phyloP scores from a whole-genome alignment of 129 eudicot genomes.

The Centrapalus pauciflorus region DNA sequence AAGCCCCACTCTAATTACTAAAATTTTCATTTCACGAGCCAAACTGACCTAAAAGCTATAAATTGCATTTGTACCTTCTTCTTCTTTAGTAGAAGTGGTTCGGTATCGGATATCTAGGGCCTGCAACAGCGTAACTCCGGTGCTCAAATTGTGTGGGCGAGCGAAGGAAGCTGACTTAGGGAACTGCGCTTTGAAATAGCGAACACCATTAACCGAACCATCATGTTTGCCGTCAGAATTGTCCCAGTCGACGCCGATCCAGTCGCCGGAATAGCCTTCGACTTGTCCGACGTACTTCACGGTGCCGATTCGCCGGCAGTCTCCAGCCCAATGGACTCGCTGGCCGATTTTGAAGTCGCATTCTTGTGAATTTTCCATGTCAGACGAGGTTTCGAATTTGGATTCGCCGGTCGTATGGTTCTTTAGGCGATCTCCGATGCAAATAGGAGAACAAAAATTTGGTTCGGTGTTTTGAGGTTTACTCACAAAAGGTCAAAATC shows the following conservation, averaged over 20 bases:
- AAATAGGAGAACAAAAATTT: no score
- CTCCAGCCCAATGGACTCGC: constrained; percentile 62
- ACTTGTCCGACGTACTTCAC: constrained; percentile 69
- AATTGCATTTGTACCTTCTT: constrained; percentile 41
- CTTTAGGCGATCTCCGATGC: no score
- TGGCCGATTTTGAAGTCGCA: constrained; percentile 46
- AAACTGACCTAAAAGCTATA: background rate
- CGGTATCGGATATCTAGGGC: constrained; percentile 64
- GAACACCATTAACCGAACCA: constrained; percentile 68
- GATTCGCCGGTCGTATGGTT: background rate
- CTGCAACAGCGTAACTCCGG: constrained; percentile 62
- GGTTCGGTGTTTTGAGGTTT: no score
- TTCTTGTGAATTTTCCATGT: constrained; percentile 18
- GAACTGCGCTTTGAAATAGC: constrained; percentile 54
- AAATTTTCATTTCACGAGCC: no score
- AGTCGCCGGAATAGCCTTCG: constrained; percentile 57
- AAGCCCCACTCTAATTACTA: no score
- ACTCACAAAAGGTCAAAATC: no score
- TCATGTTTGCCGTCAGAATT: constrained; percentile 74
- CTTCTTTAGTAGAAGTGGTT: constrained; percentile 62
- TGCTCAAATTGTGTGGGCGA: constrained; percentile 52
- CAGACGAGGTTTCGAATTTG: constrained; percentile 26
- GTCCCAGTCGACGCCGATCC: constrained; percentile 95
- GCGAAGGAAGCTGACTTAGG: constrained; percentile 64
- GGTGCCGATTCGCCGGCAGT: constrained; percentile 59